phyloP scores from a whole-genome alignment of 73 alveolate genomes.

The Paraurostyla sp. region DNA sequence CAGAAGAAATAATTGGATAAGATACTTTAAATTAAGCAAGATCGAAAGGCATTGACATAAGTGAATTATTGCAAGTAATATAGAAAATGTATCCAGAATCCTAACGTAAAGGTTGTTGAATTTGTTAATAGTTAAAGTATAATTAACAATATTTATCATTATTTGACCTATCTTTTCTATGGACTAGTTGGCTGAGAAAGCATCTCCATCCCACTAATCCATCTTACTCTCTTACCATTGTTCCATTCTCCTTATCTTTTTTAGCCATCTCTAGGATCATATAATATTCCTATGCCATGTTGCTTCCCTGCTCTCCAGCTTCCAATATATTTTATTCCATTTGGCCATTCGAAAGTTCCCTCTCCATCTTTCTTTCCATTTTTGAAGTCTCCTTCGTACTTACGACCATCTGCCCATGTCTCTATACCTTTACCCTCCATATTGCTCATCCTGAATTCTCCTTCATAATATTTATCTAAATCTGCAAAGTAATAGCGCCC shows the following conservation, averaged over 20 bases:
- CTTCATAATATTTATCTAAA: conserved; percentile 68
- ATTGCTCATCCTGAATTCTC: conserved; percentile 76
- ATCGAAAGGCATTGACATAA: conserved; percentile 21
- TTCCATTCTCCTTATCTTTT: conserved; percentile 80
- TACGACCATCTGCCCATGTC: conserved; percentile 71
- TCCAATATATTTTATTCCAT: conserved; percentile 23
- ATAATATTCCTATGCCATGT: conserved; percentile 45
- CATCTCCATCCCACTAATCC: conserved; percentile 53
- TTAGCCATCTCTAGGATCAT: background rate
- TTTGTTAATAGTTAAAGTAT: background rate
- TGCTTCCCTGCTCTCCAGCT: conserved; percentile 48
- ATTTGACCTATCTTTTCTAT: background rate
- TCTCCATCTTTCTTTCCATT: conserved; percentile 65
- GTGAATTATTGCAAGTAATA: conserved; percentile 13
- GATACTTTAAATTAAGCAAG: conserved; percentile 44
- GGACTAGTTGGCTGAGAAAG: background rate
- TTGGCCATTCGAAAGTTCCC: conserved; percentile 52
- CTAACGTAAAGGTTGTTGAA: conserved; percentile 47
- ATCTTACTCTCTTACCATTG: conserved; percentile 76
- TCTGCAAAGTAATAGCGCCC: conserved; percentile 59
- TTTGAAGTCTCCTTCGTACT: conserved; percentile 64
- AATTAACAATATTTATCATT: background rate
- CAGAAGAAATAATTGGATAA: conserved; percentile 36
- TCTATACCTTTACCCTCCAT: conserved; percentile 78
- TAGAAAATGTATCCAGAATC: conserved; percentile 44